Percentiles rank a stretch among this genome's conserved stretches.
Conservation (phyloP, 2,329 filamentous ascomycete genomes). For the Lasiodiplodia sp. region DNA sequence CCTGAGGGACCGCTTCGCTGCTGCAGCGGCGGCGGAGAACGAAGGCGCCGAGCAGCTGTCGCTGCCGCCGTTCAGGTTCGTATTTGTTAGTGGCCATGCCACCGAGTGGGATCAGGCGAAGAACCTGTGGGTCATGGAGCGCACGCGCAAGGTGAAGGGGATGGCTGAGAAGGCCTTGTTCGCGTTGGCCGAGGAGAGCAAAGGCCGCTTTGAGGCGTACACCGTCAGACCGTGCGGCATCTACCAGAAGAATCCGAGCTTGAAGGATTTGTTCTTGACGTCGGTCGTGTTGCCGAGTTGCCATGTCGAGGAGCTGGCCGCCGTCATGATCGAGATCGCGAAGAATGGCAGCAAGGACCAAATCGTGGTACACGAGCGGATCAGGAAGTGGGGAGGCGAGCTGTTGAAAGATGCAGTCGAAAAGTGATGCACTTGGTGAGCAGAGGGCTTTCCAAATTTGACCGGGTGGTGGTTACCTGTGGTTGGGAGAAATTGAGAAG, state of each 20-base stretch:
- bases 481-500: not conserved
- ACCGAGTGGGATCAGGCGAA: not conserved
- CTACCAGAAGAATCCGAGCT: conserved; percentile 5
- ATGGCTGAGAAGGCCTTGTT: conserved; percentile 9
- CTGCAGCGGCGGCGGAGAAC: not conserved
- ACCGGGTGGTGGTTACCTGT: not conserved
- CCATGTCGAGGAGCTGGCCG: conserved; percentile 14
- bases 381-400: not conserved
- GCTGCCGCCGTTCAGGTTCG: not conserved
- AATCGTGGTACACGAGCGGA: conserved; percentile 1
- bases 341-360: not conserved
- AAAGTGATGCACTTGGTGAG: not conserved
- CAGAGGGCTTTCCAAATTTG: not conserved
- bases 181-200: not conserved
- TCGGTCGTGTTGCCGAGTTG: conserved; percentile 19
- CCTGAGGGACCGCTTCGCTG: not conserved
- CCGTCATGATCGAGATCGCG: conserved; percentile 9
- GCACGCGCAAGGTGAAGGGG: conserved; percentile 13
- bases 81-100: conserved; percentile 9
- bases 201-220: conserved; percentile 6
- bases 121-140: conserved; percentile 10
- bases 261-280: not conserved
- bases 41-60: not conserved
- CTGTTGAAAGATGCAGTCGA: not conserved
- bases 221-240: conserved; percentile 7